Percentiles rank a stretch among this genome's conserved stretches.
Conservation (phyloP, 2,329 filamentous ascomycete genomes). For the Ophiostoma piceae region DNA sequence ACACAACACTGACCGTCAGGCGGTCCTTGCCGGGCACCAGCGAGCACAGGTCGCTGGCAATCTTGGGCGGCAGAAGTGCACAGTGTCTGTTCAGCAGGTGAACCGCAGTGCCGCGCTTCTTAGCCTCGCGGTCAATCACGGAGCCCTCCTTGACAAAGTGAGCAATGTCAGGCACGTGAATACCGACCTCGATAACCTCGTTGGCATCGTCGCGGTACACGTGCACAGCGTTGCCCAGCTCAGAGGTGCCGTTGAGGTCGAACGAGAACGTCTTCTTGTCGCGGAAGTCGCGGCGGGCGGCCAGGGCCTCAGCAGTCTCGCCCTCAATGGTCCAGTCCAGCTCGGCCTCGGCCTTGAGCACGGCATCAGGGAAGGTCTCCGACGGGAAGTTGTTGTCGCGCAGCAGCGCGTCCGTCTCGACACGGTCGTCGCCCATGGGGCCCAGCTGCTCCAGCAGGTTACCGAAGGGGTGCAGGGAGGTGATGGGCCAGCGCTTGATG, state of each 20-base stretch:
- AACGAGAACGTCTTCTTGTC: slow-evolving; percentile 85
- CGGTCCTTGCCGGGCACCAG: slow-evolving; percentile 82
- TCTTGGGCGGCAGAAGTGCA: slow-evolving; percentile 80
- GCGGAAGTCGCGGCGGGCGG: slow-evolving; percentile 82
- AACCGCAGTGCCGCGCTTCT: slow-evolving; percentile 94
- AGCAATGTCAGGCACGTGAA: slow-evolving; percentile 90
- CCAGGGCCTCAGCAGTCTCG: slow-evolving; percentile 56
- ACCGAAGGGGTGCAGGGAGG: slow-evolving; percentile 96
- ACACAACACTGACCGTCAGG: slow-evolving; percentile 86
- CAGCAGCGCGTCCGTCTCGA: slow-evolving; percentile 93
- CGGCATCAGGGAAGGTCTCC: slow-evolving; percentile 95
- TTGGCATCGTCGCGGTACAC: slow-evolving; percentile 81
- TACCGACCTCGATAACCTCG: slow-evolving; percentile 70
- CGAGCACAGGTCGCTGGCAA: slow-evolving; percentile 83
- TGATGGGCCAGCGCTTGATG: slow-evolving; percentile 99
- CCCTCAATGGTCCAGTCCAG: slow-evolving; percentile 78
- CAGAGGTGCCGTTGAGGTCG: slow-evolving; percentile 79
- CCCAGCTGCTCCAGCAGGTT: slow-evolving; percentile 96
- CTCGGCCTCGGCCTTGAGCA: slow-evolving; percentile 86
- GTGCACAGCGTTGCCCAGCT: slow-evolving; percentile 89
- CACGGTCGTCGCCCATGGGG: slow-evolving; percentile 93
- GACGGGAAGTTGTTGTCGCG: slow-evolving; percentile 98
- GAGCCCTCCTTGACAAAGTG: slow-evolving; percentile 97
- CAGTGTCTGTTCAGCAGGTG: slow-evolving; percentile 85
- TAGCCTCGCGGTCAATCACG: slow-evolving; percentile 91